phyloP scores from a whole-genome alignment of 1,284 basidiomycete genomes.

The Boletus smithii region DNA sequence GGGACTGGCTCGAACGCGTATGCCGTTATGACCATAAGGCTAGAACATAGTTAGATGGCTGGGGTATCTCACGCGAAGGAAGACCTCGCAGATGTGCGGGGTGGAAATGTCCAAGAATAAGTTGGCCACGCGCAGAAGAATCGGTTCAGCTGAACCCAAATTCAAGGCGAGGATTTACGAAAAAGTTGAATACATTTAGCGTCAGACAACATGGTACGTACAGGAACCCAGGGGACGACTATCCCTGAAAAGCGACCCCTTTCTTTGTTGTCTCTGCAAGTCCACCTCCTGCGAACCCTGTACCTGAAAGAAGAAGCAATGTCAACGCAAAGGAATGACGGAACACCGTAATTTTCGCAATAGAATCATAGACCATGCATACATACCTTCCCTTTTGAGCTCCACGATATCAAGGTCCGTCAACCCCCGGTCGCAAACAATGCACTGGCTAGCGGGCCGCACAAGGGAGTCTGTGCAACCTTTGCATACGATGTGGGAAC shows the following conservation, averaged over 20 bases:
- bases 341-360: not conserved
- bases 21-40: too few relatives aligned
- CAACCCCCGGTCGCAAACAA: slow-evolving; percentile 70
- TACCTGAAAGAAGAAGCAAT: slow-evolving; percentile 48
- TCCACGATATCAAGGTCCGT: slow-evolving; percentile 70
- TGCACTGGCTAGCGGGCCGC: slow-evolving; percentile 69
- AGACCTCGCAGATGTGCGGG: not conserved
- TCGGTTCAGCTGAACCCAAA: not conserved
- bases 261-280: slow-evolving; percentile 76
- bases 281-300: slow-evolving; percentile 88
- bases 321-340: slow-evolving; percentile 1
- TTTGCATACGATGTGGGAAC: slow-evolving; percentile 85
- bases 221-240: not conserved
- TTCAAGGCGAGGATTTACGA: not conserved
- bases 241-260: slow-evolving; percentile 78
- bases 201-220: not conserved
- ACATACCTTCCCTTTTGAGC: slow-evolving; percentile 75
- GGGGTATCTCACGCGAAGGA: not conserved
- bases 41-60: too few relatives aligned
- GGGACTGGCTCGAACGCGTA: too few relatives aligned
- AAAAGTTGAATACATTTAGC: slow-evolving; percentile 2
- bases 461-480: slow-evolving; percentile 83
- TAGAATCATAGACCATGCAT: not conserved
- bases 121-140: not conserved
- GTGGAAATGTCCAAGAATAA: not conserved